Evolutionary conservation across 371 early-diverging fungal species (phyloP).

Genomic region (Hamiltosporidium magnivora): DNA sequence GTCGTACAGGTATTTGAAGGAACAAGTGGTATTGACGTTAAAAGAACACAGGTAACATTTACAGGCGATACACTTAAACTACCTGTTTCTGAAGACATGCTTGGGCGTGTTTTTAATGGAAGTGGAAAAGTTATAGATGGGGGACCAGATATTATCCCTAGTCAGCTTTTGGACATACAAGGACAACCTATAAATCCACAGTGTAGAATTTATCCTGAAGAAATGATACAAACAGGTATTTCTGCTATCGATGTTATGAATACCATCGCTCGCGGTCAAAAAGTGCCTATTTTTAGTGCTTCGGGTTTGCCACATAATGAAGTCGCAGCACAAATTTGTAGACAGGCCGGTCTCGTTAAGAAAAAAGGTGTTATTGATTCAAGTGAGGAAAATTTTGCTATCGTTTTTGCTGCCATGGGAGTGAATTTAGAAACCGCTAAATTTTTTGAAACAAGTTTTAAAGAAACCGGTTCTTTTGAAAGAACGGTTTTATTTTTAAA

Average conservation of each 20-base stretch:
- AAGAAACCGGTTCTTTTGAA: constrained; percentile 95
- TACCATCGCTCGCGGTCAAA: constrained; percentile 99
- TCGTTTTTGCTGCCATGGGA: constrained; percentile 99
- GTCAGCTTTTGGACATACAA: constrained; percentile 91
- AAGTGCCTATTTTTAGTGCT: constrained; percentile 99
- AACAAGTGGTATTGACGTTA: constrained; percentile 90
- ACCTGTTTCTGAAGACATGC: constrained; percentile 94
- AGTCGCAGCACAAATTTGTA: constrained; percentile 98
- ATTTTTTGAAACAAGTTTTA: constrained; percentile 98
- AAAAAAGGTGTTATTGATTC: constrained; percentile 88
- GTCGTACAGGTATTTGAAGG: constrained; percentile 99
- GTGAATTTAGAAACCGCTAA: constrained; percentile 99
- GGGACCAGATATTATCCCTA: constrained; percentile 94
- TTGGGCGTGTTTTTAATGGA: constrained; percentile 97
- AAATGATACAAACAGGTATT: constrained; percentile 99
- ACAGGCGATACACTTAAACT: constrained; percentile 90
- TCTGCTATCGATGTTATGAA: constrained; percentile 99
- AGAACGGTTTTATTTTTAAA: constrained; percentile 96
- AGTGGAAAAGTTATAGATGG: constrained; percentile 95
- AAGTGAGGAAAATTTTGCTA: constrained; percentile 97
- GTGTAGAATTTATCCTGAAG: constrained; percentile 96
- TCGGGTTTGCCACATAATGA: constrained; percentile 99
- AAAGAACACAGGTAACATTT: constrained; percentile 84
- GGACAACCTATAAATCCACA: constrained; percentile 93
- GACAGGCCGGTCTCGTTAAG: constrained; percentile 94